A percentile compares a stretch with the other conserved stretches of the same genome.
These are phyloP conservation scores for Pelargonium myrrhifolium DNA, from an alignment of 441 rosid genomes.

Conservation along the genomic window DNA sequence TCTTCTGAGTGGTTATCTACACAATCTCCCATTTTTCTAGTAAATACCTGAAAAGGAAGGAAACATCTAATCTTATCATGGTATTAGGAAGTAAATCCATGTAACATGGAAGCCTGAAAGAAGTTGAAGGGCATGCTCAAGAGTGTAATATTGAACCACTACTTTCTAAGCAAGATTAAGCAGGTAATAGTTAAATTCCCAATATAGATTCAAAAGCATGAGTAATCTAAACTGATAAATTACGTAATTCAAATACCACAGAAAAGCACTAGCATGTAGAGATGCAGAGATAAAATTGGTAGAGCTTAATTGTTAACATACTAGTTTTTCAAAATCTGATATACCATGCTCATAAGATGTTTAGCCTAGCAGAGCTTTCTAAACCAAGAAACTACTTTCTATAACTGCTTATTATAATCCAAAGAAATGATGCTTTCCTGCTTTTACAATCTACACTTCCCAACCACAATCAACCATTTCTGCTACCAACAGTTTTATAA, in stretches of 20 bases:
- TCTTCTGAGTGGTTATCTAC: slow-evolving; percentile 33
- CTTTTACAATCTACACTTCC: no score
- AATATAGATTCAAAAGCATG: not conserved
- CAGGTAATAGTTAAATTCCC: not conserved
- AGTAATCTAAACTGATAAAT: not conserved
- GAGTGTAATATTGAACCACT: not conserved
- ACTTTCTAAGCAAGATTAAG: not conserved
- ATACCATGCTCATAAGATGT: no score
- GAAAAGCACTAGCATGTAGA: not conserved
- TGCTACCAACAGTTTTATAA: not conserved
- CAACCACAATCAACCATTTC: no score
- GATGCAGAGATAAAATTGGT: not conserved
- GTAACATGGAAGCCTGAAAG: not conserved
- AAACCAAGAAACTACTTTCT: no score
- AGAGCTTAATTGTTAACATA: not conserved
- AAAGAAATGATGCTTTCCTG: no score
- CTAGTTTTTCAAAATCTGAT: no score
- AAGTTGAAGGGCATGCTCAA: not conserved
- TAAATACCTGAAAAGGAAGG: slow-evolving; percentile 9
- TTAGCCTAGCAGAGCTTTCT: no score
- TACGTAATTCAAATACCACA: not conserved
- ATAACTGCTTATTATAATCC: no score
- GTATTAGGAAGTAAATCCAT: not conserved
- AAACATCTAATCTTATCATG: not conserved
- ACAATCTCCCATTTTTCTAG: slow-evolving; percentile 21